Base-by-base conservation (phyloP, 345 rosid genomes). In the Eucalyptus fibrosa region DNA sequence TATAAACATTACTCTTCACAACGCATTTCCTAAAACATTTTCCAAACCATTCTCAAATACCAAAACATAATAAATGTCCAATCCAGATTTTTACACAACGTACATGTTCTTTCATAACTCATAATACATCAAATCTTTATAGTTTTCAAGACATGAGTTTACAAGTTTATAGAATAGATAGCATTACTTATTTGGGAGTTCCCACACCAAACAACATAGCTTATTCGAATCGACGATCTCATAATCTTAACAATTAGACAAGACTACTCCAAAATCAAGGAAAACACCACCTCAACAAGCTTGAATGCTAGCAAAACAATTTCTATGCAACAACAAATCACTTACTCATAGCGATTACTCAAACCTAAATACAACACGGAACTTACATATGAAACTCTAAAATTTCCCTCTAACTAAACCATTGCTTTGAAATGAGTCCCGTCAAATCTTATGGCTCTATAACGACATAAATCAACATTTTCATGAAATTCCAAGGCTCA, bases 161-260 rank as follows among this genome's bases (percentile, higher is more conserved):
- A 65, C 17, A 65, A 65, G 32, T 7, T 65, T 8, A 65, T 65
- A 30, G 9, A 65, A 65, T 14, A 65, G 19, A 65, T n/a, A 14
- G 5, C 8, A n/a, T 7, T 14, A 15, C 77, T n/a, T 5, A 65
- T 1, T n/a, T 65, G 34, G 21, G 40, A n/a, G 9, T n/a, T 7
- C 40, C 40, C 5, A n/a, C 17, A 65, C 17, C 10, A n/a, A 65
- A n/a, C 3, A 65, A 7, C 6, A 0, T 17, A 1, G 18, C 10
- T n/a, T 65, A 65, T 4, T 30, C 0, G 0, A 15, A 4, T 7
- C 6, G 3, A 65, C 0, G 4, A 65, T 65, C 5, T 65, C 19
- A 7, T n/a, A 65, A n/a, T n/a, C 11, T 9, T n/a, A 65, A 16
- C 21, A 65, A 65, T 65, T 65, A 65, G 9, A n/a, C 9, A 32